These are phyloP conservation scores for Hypericum perforatum DNA, from an alignment of 345 rosid species.

Conservation along the genomic window DNA sequence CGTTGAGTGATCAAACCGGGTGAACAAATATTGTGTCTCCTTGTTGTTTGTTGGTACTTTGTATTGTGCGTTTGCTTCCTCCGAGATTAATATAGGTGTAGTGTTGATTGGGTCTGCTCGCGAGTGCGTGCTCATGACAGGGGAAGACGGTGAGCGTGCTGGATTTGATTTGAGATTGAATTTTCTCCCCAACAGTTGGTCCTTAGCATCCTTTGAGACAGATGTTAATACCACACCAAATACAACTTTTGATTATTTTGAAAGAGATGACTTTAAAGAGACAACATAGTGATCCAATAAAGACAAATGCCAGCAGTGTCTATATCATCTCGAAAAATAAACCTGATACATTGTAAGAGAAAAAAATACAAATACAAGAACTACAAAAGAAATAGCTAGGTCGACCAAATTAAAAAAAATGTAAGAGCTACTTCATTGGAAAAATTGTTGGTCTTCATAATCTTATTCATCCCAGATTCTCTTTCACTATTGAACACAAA, in stretches of 20 bases:
- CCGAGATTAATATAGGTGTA: too few species aligned
- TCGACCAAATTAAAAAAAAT: conserved; percentile 17
- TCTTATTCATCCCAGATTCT: conserved; percentile 46
- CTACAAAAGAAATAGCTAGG: neutral
- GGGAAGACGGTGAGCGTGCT: too few species aligned
- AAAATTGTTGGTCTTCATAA: conserved; percentile 32
- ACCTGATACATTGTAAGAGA: conserved; percentile 30
- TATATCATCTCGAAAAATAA: conserved; percentile 41
- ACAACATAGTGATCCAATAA: conserved; percentile 50
- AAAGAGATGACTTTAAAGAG: conserved; percentile 53
- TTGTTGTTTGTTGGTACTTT: too few species aligned
- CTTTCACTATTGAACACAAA: conserved; percentile 34
- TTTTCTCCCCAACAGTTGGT: too few species aligned
- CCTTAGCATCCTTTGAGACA: conserved; percentile 36
- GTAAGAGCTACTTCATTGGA: conserved; percentile 59
- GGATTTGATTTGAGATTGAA: too few species aligned
- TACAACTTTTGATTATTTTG: conserved; percentile 23
- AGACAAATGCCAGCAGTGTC: conserved; percentile 33
- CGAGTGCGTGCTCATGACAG: too few species aligned
- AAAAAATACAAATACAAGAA: neutral
- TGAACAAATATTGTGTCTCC: too few species aligned
- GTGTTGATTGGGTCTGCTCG: too few species aligned
- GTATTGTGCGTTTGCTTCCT: too few species aligned
- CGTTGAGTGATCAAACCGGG: too few species aligned
- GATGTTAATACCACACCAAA: conserved; percentile 20